Percentiles rank a stretch among this genome's conserved stretches.
phyloP scores from a whole-genome alignment of 1,139 yeast genomes.

The Wickerhamiella infanticola region DNA sequence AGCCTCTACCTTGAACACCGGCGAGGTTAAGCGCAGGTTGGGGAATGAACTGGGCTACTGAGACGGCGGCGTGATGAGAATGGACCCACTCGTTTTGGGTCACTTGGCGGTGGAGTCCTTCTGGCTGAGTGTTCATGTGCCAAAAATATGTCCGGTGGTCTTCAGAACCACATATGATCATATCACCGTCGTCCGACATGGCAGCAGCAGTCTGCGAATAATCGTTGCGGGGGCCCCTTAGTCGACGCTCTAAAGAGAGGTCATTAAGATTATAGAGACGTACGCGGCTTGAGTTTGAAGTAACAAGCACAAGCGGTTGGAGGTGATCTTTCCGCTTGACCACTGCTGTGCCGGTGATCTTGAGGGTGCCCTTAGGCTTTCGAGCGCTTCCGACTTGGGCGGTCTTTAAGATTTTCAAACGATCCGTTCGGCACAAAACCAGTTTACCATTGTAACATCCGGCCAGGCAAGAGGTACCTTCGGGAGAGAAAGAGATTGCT shows the following conservation, averaged over 20 bases:
- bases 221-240: slow-evolving; percentile 58
- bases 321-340: not conserved
- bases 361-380: slow-evolving; percentile 20
- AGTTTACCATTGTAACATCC: slow-evolving; percentile 77
- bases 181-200: slow-evolving; percentile 36
- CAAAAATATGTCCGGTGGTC: slow-evolving; percentile 45
- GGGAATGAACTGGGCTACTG: slow-evolving; percentile 72
- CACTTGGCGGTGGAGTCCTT: slow-evolving; percentile 9
- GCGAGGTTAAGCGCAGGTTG: slow-evolving; percentile 47
- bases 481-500: slow-evolving; percentile 55
- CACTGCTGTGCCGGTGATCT: slow-evolving; percentile 23
- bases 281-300: slow-evolving; percentile 72
- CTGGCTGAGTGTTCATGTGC: slow-evolving; percentile 25
- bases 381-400: slow-evolving; percentile 38
- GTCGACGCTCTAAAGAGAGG: slow-evolving; percentile 45
- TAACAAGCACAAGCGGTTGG: slow-evolving; percentile 15
- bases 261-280: slow-evolving; percentile 47
- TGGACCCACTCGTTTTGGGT: slow-evolving; percentile 45
- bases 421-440: slow-evolving; percentile 47
- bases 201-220: slow-evolving; percentile 60
- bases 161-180: slow-evolving; percentile 33
- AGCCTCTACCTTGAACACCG: slow-evolving; percentile 29
- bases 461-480: slow-evolving; percentile 47
- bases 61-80: slow-evolving; percentile 60
- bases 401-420: slow-evolving; percentile 38